Base-by-base conservation (phyloP, 176 grass and related monocot genomes). In the Thinopyrum elongatum region DNA sequence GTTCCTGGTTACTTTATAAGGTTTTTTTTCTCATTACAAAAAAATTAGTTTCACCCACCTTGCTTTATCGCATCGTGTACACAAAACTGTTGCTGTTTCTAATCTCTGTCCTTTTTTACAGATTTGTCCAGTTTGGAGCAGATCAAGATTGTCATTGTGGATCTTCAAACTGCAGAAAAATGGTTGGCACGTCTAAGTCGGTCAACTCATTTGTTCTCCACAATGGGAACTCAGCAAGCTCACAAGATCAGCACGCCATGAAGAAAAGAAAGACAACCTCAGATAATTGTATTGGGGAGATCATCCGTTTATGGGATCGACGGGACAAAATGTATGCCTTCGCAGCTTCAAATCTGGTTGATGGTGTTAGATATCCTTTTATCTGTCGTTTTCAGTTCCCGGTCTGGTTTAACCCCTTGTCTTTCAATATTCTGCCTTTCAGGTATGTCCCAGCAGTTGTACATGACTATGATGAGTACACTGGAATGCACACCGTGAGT, bases 71-170 rank as follows among this genome's bases (percentile, higher is more conserved):
- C 55, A 78, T 84, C 51, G 34, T 87, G 47, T 73, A 76, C 78
- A 60, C 64, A 60, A n/a, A 83, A 46, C 26, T 65, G 6, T 77
- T 44, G 16, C 26, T 90, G 34, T 76, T 74, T 83, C 49, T 87
- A 84, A 84, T 92, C 57, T 73, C 65, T 74, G 25, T 60, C 30
- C 61, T 63, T 74, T 82, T 84, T 23, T 83, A 76, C 88, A 98
- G 94, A 83, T 98, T 98, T 94, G 94, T 98, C 76, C 94, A 95
- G 80, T 95, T 95, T 91, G 97, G 94, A 84, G 90, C 90, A 49
- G 86, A 88, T 83, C 97, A 98, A 91, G 84, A 90, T 90, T 98
- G 97, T 92, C 84, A 95, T 83, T 98, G 97, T 86, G 97, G 97
- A 88, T 86, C 96, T 86, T 79, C 71, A 75, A 92, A 86, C 59